Evolutionary conservation across 352 stramenopile species (phyloP).

Genomic region (Hyaloperonospora arabidopsidis): DNA sequence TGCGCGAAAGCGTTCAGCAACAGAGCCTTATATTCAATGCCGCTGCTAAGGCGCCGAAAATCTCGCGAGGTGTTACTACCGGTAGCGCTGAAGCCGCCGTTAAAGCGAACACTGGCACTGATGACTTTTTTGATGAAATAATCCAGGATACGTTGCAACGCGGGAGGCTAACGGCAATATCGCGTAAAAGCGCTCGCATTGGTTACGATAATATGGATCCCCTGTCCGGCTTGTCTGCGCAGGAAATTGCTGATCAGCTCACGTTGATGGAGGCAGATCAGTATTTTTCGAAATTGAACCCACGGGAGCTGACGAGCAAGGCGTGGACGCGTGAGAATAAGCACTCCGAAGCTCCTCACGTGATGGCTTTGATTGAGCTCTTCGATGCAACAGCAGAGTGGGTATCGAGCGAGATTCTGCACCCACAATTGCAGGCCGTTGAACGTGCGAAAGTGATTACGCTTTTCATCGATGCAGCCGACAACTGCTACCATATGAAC

Average conservation of each 20-base stretch:
- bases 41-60: constrained; percentile 43
- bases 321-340: constrained; percentile 80
- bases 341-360: constrained; percentile 66
- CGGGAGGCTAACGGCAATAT: constrained; percentile 38
- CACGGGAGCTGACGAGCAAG: constrained; percentile 81
- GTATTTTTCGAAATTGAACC: constrained; percentile 61
- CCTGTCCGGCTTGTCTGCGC: constrained; percentile 46
- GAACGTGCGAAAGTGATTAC: constrained; percentile 78
- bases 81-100: constrained; percentile 37
- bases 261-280: constrained; percentile 74
- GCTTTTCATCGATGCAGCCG: constrained; percentile 77
- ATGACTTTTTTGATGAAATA: constrained; percentile 37
- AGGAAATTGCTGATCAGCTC: constrained; percentile 74
- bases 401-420: constrained; percentile 84
- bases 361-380: constrained; percentile 80
- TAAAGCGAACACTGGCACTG: constrained; percentile 16
- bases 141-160: constrained; percentile 72
- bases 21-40: constrained; percentile 9
- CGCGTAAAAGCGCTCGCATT: constrained; percentile 53
- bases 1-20: constrained; percentile 16
- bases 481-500: constrained; percentile 80
- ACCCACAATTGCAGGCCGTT: constrained; percentile 71
- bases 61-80: constrained; percentile 56
- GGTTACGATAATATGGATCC: constrained; percentile 79
- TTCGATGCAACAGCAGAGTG: constrained; percentile 81